Conservation (phyloP, 192 early-diverging fungal species). For the Chytriomyces confervae region DNA sequence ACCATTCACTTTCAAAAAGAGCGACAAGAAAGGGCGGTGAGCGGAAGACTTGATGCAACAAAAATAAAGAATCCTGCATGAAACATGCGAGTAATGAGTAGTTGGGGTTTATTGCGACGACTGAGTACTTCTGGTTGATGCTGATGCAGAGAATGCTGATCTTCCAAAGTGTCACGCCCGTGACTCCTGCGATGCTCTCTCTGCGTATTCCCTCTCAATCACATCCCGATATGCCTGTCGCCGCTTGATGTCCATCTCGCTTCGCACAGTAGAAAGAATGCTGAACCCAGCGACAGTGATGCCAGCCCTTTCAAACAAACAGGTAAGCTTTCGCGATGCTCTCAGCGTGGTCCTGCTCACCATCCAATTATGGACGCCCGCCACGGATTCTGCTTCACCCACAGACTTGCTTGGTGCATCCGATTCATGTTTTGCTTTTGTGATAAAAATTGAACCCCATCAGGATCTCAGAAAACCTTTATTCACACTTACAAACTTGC, state of each 20-base stretch:
- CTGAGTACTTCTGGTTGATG: no score
- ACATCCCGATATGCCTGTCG: neutral
- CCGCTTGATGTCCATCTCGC: neutral
- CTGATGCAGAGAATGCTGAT: no score
- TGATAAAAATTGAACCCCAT: no score
- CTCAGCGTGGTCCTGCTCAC: neutral
- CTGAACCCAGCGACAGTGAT: neutral
- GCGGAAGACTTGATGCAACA: neutral
- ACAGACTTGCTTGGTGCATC: neutral
- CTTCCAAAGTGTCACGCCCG: neutral
- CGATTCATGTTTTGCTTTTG: no score
- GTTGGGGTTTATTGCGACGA: no score
- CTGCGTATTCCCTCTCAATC: constrained; percentile 2
- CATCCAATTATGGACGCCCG: neutral
- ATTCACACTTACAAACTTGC: no score
- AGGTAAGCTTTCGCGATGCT: neutral
- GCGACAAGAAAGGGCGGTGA: constrained; percentile 32
- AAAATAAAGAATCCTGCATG: neutral
- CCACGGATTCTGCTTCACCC: neutral
- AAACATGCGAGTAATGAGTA: neutral
- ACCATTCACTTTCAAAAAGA: constrained; percentile 70
- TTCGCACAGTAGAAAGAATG: neutral
- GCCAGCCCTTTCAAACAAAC: neutral
- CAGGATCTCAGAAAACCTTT: no score
- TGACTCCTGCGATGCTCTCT: neutral